A percentile compares a stretch with the other conserved stretches of the same genome.
phyloP scores from a whole-genome alignment of 2,329 filamentous ascomycete genomes.

The Elsinoe necatrix region DNA sequence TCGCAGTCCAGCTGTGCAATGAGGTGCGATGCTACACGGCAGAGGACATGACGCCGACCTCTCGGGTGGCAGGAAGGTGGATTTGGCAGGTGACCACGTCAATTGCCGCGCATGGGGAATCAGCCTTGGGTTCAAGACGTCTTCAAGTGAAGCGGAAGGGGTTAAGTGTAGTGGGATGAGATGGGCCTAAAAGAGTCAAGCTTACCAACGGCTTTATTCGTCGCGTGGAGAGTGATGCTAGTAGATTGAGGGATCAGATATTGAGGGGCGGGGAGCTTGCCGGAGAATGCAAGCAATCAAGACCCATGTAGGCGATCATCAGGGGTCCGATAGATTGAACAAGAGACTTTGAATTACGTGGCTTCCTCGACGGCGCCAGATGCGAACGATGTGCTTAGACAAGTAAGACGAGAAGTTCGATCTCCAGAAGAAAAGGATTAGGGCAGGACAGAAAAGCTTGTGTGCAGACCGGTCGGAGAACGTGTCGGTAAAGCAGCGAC shows the following conservation, averaged over 20 bases:
- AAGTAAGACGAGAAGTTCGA: constrained; percentile 4
- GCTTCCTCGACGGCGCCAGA: background rate
- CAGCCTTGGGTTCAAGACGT: constrained; percentile 2
- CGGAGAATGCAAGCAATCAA: constrained; percentile 9
- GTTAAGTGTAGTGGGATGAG: background rate
- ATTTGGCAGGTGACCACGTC: background rate
- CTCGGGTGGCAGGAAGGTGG: background rate
- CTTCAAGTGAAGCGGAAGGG: background rate
- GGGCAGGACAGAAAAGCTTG: constrained; percentile 11
- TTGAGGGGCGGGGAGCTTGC: constrained; percentile 9
- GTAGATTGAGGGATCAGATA: constrained; percentile 6
- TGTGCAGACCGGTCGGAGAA: constrained; percentile 4
- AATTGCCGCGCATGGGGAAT: background rate
- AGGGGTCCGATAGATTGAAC: background rate
- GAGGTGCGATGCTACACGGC: background rate
- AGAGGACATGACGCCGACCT: background rate
- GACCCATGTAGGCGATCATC: constrained; percentile 7
- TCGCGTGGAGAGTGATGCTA: background rate
- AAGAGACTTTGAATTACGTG: constrained; percentile 5
- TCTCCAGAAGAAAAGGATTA: constrained; percentile 3
- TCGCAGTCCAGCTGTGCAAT: background rate
- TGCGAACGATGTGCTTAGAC: background rate
- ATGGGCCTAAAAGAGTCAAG: constrained; percentile 2
- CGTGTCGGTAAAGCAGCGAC: constrained; percentile 9
- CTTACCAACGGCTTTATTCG: constrained; percentile 1